Percentiles rank a stretch among this genome's conserved stretches.
Conservation (phyloP, 371 early-diverging fungal species). For the Capillidium heterosporum region DNA sequence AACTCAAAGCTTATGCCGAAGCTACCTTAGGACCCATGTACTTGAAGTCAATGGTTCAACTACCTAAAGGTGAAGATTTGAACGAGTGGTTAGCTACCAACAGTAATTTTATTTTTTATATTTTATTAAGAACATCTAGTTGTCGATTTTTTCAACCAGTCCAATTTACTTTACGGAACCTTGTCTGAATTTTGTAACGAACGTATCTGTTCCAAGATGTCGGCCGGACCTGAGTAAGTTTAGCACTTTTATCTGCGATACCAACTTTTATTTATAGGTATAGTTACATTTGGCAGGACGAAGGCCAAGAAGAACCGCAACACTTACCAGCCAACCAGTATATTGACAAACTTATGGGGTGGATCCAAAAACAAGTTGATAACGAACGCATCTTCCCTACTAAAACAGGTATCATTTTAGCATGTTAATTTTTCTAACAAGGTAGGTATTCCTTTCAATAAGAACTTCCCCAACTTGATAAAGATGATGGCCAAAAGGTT, state of each 20-base stretch:
- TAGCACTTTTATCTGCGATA: background rate
- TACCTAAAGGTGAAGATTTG: slow-evolving; percentile 70
- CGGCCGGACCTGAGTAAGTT: slow-evolving; percentile 44
- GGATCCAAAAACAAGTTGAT: slow-evolving; percentile 62
- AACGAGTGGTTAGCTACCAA: slow-evolving; percentile 83
- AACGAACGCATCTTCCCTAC: slow-evolving; percentile 63
- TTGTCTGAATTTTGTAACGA: slow-evolving; percentile 66
- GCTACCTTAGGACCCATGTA: slow-evolving; percentile 58
- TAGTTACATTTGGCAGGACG: slow-evolving; percentile 74
- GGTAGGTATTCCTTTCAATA: slow-evolving; percentile 30
- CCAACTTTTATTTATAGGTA: slow-evolving; percentile 17
- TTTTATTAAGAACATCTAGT: slow-evolving; percentile 13
- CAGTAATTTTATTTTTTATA: slow-evolving; percentile 14
- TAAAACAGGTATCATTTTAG: slow-evolving; percentile 28
- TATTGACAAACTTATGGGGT: slow-evolving; percentile 59
- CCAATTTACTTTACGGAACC: slow-evolving; percentile 74
- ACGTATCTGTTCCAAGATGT: slow-evolving; percentile 65
- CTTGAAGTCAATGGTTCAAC: slow-evolving; percentile 41
- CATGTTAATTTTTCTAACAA: background rate
- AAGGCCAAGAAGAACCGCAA: slow-evolving; percentile 38
- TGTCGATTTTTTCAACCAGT: slow-evolving; percentile 85
- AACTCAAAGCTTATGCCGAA: slow-evolving; percentile 34
- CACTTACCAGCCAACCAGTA: slow-evolving; percentile 73
- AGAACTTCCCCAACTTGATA: slow-evolving; percentile 26
- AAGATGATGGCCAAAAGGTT: slow-evolving; percentile 56